A percentile compares a stretch with the other conserved stretches of the same genome.
phyloP scores from a whole-genome alignment of 2,329 filamentous ascomycete species.

The Calonectria naviculata region DNA sequence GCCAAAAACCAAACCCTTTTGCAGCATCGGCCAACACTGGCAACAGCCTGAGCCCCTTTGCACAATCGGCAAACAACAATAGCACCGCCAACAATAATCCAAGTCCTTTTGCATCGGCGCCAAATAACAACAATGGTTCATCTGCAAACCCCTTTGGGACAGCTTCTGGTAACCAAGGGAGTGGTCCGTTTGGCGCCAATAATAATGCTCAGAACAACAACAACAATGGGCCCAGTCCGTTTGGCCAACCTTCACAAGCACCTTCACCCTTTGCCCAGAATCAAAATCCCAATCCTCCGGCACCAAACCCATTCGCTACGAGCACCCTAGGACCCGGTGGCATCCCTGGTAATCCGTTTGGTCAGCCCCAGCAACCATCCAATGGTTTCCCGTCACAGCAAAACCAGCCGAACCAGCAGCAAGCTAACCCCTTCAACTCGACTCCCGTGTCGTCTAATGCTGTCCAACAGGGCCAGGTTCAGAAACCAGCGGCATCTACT shows the following conservation, averaged over 20 bases:
- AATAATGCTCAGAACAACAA: constrained; percentile 30
- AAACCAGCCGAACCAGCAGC: constrained; percentile 33
- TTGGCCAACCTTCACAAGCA: constrained; percentile 39
- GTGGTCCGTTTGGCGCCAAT: constrained; percentile 34
- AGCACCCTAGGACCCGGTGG: constrained; percentile 25
- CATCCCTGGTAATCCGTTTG: constrained; percentile 41
- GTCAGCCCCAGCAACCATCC: constrained; percentile 35
- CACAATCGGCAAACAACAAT: constrained; percentile 28
- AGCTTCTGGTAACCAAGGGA: constrained; percentile 24
- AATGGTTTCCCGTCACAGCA: constrained; percentile 37
- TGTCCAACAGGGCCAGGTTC: constrained; percentile 12
- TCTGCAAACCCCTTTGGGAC: constrained; percentile 44
- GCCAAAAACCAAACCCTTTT: constrained; percentile 53
- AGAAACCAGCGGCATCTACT: constrained; percentile 18
- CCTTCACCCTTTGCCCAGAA: constrained; percentile 36
- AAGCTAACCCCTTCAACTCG: constrained; percentile 38
- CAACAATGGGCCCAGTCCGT: constrained; percentile 33
- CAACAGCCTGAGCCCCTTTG: constrained; percentile 31
- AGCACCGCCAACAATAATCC: constrained; percentile 20
- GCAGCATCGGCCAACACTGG: constrained; percentile 30
- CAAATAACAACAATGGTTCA: constrained; percentile 29
- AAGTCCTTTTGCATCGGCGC: constrained; percentile 40
- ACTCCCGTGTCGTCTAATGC: constrained; percentile 1
- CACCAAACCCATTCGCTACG: constrained; percentile 43
- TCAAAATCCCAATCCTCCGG: constrained; percentile 27